Evolutionary conservation across 2,329 filamentous ascomycete genomes (phyloP), one percentile per base, ranked within the genome.

Genomic region (Emergomyces orientalis): DNA sequence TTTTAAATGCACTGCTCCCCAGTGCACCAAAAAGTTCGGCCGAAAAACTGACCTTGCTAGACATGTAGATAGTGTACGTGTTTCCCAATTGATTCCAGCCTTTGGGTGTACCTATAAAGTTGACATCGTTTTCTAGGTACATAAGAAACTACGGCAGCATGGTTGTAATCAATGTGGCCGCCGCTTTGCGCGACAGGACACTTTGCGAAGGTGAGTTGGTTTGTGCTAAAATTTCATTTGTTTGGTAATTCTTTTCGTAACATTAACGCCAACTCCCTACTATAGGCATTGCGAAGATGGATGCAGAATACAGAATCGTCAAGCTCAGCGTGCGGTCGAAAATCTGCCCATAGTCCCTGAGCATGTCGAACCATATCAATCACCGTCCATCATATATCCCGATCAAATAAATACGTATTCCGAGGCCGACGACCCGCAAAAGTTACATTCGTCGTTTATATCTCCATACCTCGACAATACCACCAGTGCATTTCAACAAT

Each of bases 111-210:
- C 37, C 9, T 14, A 34, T 37, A 27, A 45, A 25, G 30, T 82
- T 67, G 81, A 87, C 71, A 78, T 83, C 74, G 81, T 63, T 49
- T 30, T 47, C 8, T 70, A 84, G 77, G 88, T 94, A 13, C 90
- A 95, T 71, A 80, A 86, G 72, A 91, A 90, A 75, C 81, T 87
- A 66, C 84, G 85, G 62, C 86, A 87, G 67, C 86, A 87, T 73
- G 80, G 80, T 64, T 95, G 90, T 71, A 81, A 86, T 64, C 86
- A 86, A 64, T 95, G 90, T 71, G 82, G 82, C 39, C 82, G 85
- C 61, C 80, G 82, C 51, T 95, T 95, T 78, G 86, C 89, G 32
- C 83, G 90, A 54, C 91, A 91, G 73, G 90, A 95, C 70, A 94
- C 90, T 1, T 79, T 94, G n/a, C 79, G 86, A 76, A 88, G 90